Evolutionary conservation across 306 rosid species (phyloP), one percentile per base, ranked within the genome.

Genomic region (Castanea mollissima): DNA sequence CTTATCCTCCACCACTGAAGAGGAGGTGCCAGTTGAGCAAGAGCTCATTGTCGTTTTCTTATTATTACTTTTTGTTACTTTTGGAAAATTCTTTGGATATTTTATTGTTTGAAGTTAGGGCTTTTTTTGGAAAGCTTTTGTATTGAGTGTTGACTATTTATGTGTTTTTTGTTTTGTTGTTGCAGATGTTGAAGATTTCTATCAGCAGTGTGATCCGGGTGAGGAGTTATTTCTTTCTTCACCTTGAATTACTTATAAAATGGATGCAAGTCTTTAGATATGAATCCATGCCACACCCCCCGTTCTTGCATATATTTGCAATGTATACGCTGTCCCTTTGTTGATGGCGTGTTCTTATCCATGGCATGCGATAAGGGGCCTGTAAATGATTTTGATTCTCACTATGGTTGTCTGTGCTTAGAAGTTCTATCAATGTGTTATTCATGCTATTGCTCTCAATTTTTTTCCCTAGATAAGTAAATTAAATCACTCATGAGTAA

Each of bases 151-250:
- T 46, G 14, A 25, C 6, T 82, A 54, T 85, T 85, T 75, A 83
- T 76, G 84, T 35, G 6, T 76, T 38, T 38, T 80, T 75, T 44
- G 57, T 59, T 81, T 56, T 76, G 44, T 78, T 74, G 73, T 63
- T 83, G 91, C 96, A 92, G 98, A 94, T 77, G 96, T 91, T 79
- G 94, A 92, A 78, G 94, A 94, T 19, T 94, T 94, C 88, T 89
- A 81, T 82, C 92, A 75, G 80, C 91, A 89, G 83, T 94, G 98
- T 69, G 97, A 92, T 84, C 98, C 98, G 44, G 98, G 97, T 94
- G 71, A 83, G 85, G 56, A 41, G 71, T 4, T 68, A 69, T 8
- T 79, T 62, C 68, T 34, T 13, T 34, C 59, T 58, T 25, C 52
- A 12, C 52, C 55, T 38, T 27, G 34, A 41, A 70, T 44, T 19